Conservation (phyloP, 2,329 filamentous ascomycete species). For the Fusarium floridanum region DNA sequence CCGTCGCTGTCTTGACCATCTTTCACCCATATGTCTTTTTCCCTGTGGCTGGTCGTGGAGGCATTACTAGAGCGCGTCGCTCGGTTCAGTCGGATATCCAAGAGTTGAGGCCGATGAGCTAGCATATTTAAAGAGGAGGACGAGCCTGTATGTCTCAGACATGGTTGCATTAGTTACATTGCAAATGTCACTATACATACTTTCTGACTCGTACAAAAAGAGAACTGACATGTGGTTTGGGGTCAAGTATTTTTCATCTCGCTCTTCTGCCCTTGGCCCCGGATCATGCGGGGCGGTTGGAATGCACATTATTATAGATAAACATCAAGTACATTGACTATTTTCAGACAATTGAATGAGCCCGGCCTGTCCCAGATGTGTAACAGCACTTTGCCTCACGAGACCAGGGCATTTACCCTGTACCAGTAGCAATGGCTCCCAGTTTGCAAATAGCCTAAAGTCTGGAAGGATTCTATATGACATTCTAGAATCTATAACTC, state of each 20-base stretch:
- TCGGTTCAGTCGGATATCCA: neutral
- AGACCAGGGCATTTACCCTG: neutral
- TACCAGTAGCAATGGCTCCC: neutral
- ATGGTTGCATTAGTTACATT: neutral
- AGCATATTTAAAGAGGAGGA: neutral
- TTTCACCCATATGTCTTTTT: neutral
- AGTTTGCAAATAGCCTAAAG: neutral
- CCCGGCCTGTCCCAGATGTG: neutral
- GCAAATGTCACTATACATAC: neutral
- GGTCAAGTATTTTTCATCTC: neutral
- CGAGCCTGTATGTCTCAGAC: neutral
- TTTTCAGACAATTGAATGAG: neutral
- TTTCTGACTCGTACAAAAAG: neutral
- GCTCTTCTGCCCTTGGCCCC: neutral
- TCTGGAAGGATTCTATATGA: neutral
- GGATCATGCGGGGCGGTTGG: rapidly evolving
- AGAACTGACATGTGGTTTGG: neutral
- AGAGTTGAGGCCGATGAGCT: neutral
- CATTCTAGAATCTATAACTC: neutral
- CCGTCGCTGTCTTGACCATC: neutral
- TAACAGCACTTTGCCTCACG: neutral
- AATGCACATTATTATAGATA: neutral
- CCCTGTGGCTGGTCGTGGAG: neutral
- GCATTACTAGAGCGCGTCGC: neutral
- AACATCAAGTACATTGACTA: too few species aligned